These are phyloP conservation scores for Neoscytalidium dimidiatum DNA, from an alignment of 2,329 filamentous ascomycete genomes.

Conservation along the genomic window DNA sequence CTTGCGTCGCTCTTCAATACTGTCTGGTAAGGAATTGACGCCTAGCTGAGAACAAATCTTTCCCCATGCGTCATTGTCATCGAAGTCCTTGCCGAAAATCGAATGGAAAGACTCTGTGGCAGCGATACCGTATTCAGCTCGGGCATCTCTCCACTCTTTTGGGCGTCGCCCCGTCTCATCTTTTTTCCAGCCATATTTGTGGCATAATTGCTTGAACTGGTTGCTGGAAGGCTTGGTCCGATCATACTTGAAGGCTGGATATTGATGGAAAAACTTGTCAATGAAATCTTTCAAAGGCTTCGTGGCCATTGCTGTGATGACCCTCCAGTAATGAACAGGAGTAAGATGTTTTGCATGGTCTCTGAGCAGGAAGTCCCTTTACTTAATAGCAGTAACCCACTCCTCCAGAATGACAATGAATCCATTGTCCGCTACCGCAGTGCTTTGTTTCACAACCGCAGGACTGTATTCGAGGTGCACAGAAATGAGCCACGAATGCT, in stretches of 20 bases:
- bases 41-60: conserved; percentile 19
- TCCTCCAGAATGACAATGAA: no score
- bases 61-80: conserved; percentile 20
- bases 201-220: conserved; percentile 22
- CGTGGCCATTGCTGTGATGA: no score
- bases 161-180: neutral
- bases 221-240: conserved; percentile 7
- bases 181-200: conserved; percentile 22
- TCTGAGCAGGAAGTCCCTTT: no score
- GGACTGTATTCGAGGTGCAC: no score
- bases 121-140: conserved; percentile 20
- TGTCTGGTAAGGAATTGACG: conserved; percentile 19
- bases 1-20: neutral
- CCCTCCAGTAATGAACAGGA: no score
- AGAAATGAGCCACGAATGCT: no score
- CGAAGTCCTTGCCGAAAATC: conserved; percentile 21
- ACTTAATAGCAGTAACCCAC: no score
- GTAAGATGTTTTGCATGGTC: no score
- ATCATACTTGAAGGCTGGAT: conserved; percentile 19
- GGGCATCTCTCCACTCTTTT: conserved; percentile 10
- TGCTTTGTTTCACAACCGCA: no score
- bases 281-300: neutral
- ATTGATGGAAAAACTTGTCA: conserved; percentile 13
- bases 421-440: no score
- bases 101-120: conserved; percentile 21